phyloP scores from a whole-genome alignment of 2,329 filamentous ascomycete species.

The Xylaria digitata region DNA sequence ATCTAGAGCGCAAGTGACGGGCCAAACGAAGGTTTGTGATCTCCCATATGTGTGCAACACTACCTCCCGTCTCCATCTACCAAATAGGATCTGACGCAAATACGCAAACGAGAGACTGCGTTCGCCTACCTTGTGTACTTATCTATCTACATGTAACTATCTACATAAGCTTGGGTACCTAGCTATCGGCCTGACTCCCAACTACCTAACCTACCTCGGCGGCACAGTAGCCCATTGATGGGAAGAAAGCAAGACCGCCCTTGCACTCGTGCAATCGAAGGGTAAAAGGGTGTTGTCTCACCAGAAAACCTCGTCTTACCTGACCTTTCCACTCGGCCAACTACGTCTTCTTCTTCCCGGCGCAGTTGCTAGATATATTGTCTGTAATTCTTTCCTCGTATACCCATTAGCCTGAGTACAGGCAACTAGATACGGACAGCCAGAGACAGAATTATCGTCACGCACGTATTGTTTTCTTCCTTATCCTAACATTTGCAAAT shows the following conservation, averaged over 20 bases:
- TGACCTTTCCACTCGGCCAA: conserved; percentile 15
- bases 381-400: neutral
- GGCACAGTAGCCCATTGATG: neutral
- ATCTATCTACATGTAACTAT: neutral
- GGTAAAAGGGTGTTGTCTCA: conserved; percentile 8
- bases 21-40: conserved; percentile 25
- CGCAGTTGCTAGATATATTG: neutral
- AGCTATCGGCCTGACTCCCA: neutral
- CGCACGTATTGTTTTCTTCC: neutral
- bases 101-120: conserved; percentile 7
- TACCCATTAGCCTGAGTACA: neutral
- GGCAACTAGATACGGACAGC: neutral
- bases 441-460: neutral
- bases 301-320: conserved; percentile 23
- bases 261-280: conserved; percentile 20
- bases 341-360: conserved; percentile 11
- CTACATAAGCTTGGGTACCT: too few relatives aligned
- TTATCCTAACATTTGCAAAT: neutral
- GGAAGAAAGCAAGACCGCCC: conserved; percentile 4
- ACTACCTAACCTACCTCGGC: neutral
- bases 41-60: conserved; percentile 10
- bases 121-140: neutral
- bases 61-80: conserved; percentile 14
- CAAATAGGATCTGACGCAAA: conserved; percentile 1
- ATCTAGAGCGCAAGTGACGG: conserved; percentile 7